These are phyloP conservation scores for Zoysia japonica DNA, from an alignment of 176 grass and related monocot genomes.

Conservation along the genomic window DNA sequence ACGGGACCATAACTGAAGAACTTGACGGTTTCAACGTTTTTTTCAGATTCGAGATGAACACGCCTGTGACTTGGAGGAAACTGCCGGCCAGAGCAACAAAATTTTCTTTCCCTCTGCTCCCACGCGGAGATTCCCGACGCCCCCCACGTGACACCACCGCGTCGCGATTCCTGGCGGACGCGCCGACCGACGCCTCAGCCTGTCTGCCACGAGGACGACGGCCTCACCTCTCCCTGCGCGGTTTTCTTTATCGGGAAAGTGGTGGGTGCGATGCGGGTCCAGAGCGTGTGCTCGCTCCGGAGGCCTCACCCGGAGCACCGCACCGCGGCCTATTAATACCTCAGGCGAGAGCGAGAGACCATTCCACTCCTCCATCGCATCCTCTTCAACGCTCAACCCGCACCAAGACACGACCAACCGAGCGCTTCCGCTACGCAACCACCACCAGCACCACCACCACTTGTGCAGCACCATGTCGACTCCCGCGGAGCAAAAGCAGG, in stretches of 20 bases:
- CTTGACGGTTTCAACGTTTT: too few species aligned
- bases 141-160: neutral
- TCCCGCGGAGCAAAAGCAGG: constrained; percentile 1
- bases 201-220: neutral
- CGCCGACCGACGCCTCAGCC: constrained; percentile 1
- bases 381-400: neutral
- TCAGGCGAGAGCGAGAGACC: neutral
- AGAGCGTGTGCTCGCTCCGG: constrained; percentile 11
- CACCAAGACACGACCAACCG: neutral
- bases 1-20: too few species aligned
- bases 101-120: neutral
- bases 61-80: neutral
- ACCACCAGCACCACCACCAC: too few species aligned
- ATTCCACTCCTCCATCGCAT: neutral
- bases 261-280: constrained; percentile 32
- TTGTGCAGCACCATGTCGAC: constrained; percentile 27
- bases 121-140: neutral
- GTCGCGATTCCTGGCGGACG: neutral
- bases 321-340: constrained; percentile 23
- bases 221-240: neutral
- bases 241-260: constrained; percentile 29
- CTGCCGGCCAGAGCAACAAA: neutral
- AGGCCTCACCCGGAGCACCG: neutral
- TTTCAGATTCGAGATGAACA: neutral
- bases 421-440: neutral